These are phyloP conservation scores for Bipolaris bicolor DNA, from an alignment of 2,329 filamentous ascomycete species.

Conservation along the genomic window DNA sequence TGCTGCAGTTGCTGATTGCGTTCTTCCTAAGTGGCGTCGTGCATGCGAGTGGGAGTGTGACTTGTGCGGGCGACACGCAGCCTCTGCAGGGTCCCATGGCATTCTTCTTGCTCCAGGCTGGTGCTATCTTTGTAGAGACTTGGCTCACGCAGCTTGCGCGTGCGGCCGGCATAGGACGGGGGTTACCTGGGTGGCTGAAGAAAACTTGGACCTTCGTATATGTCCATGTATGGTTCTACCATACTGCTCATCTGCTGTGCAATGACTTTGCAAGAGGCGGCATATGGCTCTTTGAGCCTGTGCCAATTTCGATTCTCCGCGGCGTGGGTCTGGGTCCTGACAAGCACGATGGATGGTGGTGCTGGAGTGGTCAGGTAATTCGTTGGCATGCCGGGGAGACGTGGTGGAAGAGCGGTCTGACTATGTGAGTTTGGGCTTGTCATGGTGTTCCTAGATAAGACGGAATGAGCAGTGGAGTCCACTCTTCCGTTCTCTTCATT, in stretches of 20 bases:
- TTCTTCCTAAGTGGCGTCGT: conserved; percentile 72
- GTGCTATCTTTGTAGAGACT: conserved; percentile 68
- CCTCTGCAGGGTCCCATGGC: conserved; percentile 60
- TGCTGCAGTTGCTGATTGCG: conserved; percentile 57
- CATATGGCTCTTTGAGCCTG: conserved; percentile 79
- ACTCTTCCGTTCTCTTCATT: not conserved
- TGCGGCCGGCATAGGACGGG: conserved; percentile 39
- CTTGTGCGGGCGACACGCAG: conserved; percentile 60
- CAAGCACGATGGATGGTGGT: conserved; percentile 68
- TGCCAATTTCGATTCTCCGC: conserved; percentile 76
- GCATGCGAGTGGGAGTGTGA: conserved; percentile 73
- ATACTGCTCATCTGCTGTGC: conserved; percentile 68
- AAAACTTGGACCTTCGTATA: conserved; percentile 66
- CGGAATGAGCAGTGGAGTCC: not conserved
- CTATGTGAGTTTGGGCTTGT: conserved; percentile 37
- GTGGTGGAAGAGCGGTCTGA: conserved; percentile 68
- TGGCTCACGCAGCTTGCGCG: conserved; percentile 34
- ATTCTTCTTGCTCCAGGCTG: conserved; percentile 76
- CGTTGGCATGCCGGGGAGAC: conserved; percentile 64
- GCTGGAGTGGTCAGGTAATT: conserved; percentile 65
- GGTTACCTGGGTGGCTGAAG: conserved; percentile 55
- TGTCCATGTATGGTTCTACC: conserved; percentile 69
- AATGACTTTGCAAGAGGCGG: conserved; percentile 78
- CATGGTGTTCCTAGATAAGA: not conserved
- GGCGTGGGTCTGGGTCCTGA: conserved; percentile 66